phyloP scores from a whole-genome alignment of 2,329 filamentous ascomycete species.

The Trichoderma hamatum region DNA sequence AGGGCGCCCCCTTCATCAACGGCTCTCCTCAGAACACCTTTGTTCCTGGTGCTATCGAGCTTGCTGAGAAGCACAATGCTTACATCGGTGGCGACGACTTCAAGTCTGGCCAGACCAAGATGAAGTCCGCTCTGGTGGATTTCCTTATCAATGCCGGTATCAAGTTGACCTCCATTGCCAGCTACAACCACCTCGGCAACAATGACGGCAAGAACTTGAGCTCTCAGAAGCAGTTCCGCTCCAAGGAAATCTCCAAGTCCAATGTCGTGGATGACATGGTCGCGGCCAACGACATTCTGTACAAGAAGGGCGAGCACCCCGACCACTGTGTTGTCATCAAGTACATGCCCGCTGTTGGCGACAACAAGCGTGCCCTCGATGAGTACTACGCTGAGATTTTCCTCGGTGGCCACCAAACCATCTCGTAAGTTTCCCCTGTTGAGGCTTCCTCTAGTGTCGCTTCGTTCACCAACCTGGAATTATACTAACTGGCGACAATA shows the following conservation, averaged over 20 bases:
- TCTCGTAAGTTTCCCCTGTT: constrained; percentile 59
- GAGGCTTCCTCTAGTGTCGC: background rate
- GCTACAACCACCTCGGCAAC: constrained; percentile 99
- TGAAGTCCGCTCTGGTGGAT: constrained; percentile 98
- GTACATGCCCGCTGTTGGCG: constrained; percentile 98
- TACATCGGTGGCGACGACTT: constrained; percentile 99
- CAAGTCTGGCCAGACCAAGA: constrained; percentile 99
- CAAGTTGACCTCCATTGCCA: constrained; percentile 97
- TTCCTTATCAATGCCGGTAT: constrained; percentile 98
- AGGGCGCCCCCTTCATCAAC: constrained; percentile 94
- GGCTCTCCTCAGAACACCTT: constrained; percentile 99
- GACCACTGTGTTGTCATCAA: constrained; percentile 99
- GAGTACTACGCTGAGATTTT: constrained; percentile 99
- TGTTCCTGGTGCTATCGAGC: constrained; percentile 85
- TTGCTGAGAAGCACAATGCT: constrained; percentile 82
- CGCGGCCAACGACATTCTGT: constrained; percentile 87
- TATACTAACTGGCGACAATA: constrained; percentile 44
- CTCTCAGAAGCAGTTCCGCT: constrained; percentile 97
- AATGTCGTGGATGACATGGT: constrained; percentile 99
- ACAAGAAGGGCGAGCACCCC: constrained; percentile 89
- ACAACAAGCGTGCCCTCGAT: constrained; percentile 98
- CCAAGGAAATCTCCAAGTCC: constrained; percentile 99
- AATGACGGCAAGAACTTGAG: constrained; percentile 99
- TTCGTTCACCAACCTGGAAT: background rate
- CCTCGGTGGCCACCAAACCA: constrained; percentile 97